Evolutionary conservation across 2,329 filamentous ascomycete genomes (phyloP).

Genomic region (Neophaeococcomyces aloes): DNA sequence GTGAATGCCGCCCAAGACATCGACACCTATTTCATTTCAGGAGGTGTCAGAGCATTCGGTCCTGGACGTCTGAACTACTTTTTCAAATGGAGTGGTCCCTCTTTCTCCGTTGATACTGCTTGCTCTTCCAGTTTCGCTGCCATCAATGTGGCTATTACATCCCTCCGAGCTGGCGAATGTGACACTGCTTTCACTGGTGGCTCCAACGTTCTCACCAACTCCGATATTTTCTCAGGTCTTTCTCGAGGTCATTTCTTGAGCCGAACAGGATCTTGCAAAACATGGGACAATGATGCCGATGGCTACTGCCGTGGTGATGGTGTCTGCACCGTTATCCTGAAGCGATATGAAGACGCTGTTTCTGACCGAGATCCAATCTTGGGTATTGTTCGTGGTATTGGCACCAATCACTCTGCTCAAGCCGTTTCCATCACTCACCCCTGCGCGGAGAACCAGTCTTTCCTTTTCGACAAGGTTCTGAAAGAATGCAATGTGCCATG

Average conservation of each 20-base stretch:
- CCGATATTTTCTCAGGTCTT: constrained; percentile 66
- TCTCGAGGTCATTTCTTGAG: constrained; percentile 69
- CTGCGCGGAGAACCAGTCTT: constrained; percentile 30
- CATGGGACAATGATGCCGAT: constrained; percentile 69
- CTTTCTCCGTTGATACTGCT: constrained; percentile 64
- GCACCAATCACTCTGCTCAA: constrained; percentile 62
- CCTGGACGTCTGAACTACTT: constrained; percentile 62
- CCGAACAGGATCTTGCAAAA: constrained; percentile 65
- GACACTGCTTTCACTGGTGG: constrained; percentile 74
- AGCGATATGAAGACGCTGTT: constrained; percentile 67
- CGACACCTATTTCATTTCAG: constrained; percentile 58
- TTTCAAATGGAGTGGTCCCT: constrained; percentile 65
- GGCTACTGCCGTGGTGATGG: constrained; percentile 74
- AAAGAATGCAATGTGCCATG: constrained; percentile 28
- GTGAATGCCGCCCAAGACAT: constrained; percentile 63
- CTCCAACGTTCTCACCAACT: constrained; percentile 67
- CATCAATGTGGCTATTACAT: constrained; percentile 61
- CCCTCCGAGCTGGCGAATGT: constrained; percentile 64
- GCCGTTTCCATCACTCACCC: constrained; percentile 35
- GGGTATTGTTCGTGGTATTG: constrained; percentile 63
- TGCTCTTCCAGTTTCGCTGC: constrained; percentile 65
- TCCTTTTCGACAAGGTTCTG: constrained; percentile 31
- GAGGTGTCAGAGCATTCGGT: constrained; percentile 51
- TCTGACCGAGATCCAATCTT: constrained; percentile 60
- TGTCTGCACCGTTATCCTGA: constrained; percentile 63